Evolutionary conservation across 2,329 filamentous ascomycete genomes (phyloP), one percentile per base, ranked within the genome.

Genomic region (Rutstroemia sp.): DNA sequence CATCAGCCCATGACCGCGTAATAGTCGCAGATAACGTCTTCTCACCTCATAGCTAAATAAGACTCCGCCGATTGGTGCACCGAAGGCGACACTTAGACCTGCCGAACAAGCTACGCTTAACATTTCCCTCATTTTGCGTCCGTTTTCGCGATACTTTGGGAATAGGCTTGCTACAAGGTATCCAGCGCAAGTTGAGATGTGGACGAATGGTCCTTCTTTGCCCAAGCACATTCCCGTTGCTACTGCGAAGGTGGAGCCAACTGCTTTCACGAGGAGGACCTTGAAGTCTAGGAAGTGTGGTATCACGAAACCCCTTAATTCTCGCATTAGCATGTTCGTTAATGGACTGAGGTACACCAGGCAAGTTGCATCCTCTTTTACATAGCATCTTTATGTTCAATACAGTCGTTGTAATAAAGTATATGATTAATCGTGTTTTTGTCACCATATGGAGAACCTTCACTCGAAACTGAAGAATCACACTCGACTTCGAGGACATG

Each of bases 161-260:
- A 83, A 78, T n/a, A 42, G 16, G 39, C 39, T 42, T n/a, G 39
- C 39, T n/a, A 42, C 39, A 8, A 42, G 16, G n/a, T 80, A 77
- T 7, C 79, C 79, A 0, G 80, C 75, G 61, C 79, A 82, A 2
- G 80, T 80, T 0, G 78, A 79, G 38, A 83, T 83, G 65, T 83
- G 80, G 1, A 84, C 79, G 60, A 83, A 83, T 0, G 80, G 80
- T 0, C 81, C 80, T 73, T 84, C 80, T 69, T 84, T 83, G 0
- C 81, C 81, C 4, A 84, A 67, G 62, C 77, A 82, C 77, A 42
- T 42, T 42, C 39, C 39, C 14, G 39, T 42, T n/a, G 39, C 39
- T 1, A 84, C 80, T 0, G 80, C 80, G 60, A 83, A 82, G 5
- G 78, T 70, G 2, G 79, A 76, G 10, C 80, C 80, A n/a, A 82